These are phyloP conservation scores for Colletotrichum tropicale DNA, from an alignment of 2,329 filamentous ascomycete species.

Conservation along the genomic window DNA sequence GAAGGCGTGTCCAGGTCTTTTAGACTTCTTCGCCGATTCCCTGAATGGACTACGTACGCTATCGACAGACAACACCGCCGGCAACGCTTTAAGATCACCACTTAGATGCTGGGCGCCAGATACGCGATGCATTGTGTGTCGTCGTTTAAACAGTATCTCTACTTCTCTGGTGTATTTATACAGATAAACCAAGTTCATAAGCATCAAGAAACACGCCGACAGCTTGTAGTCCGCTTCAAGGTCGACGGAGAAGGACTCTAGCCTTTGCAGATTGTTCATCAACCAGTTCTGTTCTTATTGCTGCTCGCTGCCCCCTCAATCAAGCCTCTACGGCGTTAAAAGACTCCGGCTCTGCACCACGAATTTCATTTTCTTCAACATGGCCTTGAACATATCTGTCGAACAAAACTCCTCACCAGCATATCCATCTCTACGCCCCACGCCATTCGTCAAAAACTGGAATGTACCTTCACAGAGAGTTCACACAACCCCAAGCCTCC, in stretches of 20 bases:
- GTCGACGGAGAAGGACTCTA: background rate
- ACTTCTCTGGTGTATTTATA: background rate
- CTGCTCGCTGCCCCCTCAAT: background rate
- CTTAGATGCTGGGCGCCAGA: too few species aligned
- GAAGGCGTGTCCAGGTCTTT: accelerated
- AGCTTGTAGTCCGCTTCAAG: background rate
- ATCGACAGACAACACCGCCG: background rate
- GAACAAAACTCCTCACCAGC: background rate
- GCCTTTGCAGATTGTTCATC: background rate
- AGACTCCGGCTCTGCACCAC: background rate
- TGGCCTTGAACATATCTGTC: accelerated
- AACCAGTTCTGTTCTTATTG: accelerated
- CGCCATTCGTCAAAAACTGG: background rate
- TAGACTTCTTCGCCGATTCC: background rate
- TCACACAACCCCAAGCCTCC: background rate
- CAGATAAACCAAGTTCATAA: background rate
- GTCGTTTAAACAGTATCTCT: background rate
- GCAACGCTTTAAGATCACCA: background rate
- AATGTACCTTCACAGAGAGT: background rate
- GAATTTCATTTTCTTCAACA: accelerated
- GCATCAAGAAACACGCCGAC: background rate
- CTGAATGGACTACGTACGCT: background rate
- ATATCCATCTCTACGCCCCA: background rate
- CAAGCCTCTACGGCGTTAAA: background rate
- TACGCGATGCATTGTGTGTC: too few species aligned